Percentiles rank a stretch among this genome's conserved stretches.
These are phyloP conservation scores for Eutypa lata DNA, from an alignment of 2,329 filamentous ascomycete genomes.

Conservation along the genomic window DNA sequence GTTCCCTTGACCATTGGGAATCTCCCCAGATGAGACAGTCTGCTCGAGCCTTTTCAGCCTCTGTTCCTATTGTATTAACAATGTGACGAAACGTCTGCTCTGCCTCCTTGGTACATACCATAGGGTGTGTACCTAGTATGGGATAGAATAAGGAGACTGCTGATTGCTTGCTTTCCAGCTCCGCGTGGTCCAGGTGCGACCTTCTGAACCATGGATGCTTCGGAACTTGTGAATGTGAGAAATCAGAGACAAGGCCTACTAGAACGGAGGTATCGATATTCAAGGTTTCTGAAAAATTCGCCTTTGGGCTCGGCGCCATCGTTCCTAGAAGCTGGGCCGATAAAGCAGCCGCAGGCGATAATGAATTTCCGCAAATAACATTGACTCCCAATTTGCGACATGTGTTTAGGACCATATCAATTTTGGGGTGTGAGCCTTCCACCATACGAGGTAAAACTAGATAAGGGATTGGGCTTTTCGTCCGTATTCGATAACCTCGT, in stretches of 20 bases:
- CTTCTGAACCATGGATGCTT: slow-evolving; percentile 44
- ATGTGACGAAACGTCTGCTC: slow-evolving; percentile 65
- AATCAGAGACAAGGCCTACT: slow-evolving; percentile 69
- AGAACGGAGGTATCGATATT: slow-evolving; percentile 70
- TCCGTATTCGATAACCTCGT: slow-evolving; percentile 25
- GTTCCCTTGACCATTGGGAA: slow-evolving; percentile 14
- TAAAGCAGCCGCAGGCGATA: slow-evolving; percentile 17
- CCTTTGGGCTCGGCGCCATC: slow-evolving; percentile 26
- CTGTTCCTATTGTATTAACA: slow-evolving; percentile 60
- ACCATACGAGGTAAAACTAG: slow-evolving; percentile 26
- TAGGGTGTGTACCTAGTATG: slow-evolving; percentile 48
- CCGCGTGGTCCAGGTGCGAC: slow-evolving; percentile 62
- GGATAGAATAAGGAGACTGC: slow-evolving; percentile 62
- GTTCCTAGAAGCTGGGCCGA: slow-evolving; percentile 16
- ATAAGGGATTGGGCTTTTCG: slow-evolving; percentile 15
- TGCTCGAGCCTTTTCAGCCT: slow-evolving; percentile 57
- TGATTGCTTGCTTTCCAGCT: slow-evolving; percentile 59
- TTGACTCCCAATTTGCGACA: slow-evolving; percentile 24
- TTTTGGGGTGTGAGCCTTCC: slow-evolving; percentile 18
- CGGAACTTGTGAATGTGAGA: slow-evolving; percentile 53
- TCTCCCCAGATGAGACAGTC: slow-evolving; percentile 50
- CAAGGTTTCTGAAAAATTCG: slow-evolving; percentile 29
- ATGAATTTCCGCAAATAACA: slow-evolving; percentile 18
- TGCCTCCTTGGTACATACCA: slow-evolving; percentile 67
- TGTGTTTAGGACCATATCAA: slow-evolving; percentile 23